Conservation (phyloP, 2,329 filamentous ascomycete genomes). For the Colletotrichum melonis region DNA sequence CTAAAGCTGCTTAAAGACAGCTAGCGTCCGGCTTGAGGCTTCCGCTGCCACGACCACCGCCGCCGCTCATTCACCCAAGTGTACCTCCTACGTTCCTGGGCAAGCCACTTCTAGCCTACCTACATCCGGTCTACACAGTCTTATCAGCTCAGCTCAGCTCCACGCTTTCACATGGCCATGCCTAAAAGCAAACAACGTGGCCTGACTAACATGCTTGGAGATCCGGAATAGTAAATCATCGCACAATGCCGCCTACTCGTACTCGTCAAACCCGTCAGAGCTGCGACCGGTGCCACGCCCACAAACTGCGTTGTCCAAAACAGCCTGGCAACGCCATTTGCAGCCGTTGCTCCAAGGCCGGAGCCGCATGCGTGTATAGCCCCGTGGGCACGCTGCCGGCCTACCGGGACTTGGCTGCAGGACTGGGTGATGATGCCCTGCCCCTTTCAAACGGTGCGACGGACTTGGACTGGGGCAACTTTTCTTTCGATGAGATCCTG, state of each 20-base stretch:
- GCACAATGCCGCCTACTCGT: constrained; percentile 3
- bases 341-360: constrained; percentile 54
- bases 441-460: background rate
- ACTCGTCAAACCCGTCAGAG: constrained; percentile 42
- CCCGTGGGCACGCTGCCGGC: constrained; percentile 42
- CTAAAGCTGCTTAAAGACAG: background rate
- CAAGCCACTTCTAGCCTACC: background rate
- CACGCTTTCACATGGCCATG: background rate
- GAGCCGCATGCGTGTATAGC: constrained; percentile 54
- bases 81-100: background rate
- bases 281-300: constrained; percentile 58
- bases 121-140: background rate
- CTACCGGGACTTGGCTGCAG: constrained; percentile 37
- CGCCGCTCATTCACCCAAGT: background rate
- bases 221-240: background rate
- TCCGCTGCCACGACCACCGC: background rate
- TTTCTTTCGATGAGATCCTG: constrained; percentile 17
- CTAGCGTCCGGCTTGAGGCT: background rate
- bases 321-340: constrained; percentile 49
- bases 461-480: constrained; percentile 9
- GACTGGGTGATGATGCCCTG: background rate
- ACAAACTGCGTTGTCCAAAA: constrained; percentile 59
- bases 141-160: no score
- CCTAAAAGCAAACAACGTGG: background rate
- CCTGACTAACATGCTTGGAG: constrained; percentile 37